Conservation (phyloP, 257 asterid species). For the Knoxia roxburghii region DNA sequence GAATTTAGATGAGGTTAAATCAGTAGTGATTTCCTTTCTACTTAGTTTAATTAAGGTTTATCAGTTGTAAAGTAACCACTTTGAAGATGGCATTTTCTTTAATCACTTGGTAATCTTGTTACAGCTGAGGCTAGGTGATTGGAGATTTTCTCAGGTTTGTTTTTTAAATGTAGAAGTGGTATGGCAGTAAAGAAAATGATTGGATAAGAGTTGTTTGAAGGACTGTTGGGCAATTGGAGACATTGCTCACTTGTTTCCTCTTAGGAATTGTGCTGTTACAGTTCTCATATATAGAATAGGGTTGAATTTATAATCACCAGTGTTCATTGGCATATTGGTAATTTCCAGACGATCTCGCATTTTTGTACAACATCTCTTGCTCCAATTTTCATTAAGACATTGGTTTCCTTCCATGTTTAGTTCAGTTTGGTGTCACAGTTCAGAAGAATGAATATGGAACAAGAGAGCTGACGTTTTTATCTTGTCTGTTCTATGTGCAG, state of each 20-base stretch:
- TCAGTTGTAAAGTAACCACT: not conserved
- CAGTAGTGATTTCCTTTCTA: not conserved
- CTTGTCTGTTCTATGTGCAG: slow-evolving; percentile 28
- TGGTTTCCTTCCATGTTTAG: not conserved
- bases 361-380: not conserved
- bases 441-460: not conserved
- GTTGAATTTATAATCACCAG: not conserved
- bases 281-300: not conserved
- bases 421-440: not conserved
- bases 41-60: not conserved
- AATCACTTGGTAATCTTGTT: slow-evolving; percentile 1
- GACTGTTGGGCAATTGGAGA: not conserved
- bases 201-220: not conserved
- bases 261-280: not conserved
- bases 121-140: not conserved
- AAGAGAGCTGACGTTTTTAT: not conserved
- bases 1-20: not conserved
- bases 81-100: slow-evolving; percentile 2
- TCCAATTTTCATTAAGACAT: not conserved
- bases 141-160: not conserved
- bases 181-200: not conserved
- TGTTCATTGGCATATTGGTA: not conserved
- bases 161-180: not conserved
- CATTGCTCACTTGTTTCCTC: not conserved
- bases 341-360: not conserved